A percentile compares a stretch with the other conserved stretches of the same genome.
Evolutionary conservation across 495 filamentous ascomycete species (phyloP).

Genomic region (Penicillium diatomitis): DNA sequence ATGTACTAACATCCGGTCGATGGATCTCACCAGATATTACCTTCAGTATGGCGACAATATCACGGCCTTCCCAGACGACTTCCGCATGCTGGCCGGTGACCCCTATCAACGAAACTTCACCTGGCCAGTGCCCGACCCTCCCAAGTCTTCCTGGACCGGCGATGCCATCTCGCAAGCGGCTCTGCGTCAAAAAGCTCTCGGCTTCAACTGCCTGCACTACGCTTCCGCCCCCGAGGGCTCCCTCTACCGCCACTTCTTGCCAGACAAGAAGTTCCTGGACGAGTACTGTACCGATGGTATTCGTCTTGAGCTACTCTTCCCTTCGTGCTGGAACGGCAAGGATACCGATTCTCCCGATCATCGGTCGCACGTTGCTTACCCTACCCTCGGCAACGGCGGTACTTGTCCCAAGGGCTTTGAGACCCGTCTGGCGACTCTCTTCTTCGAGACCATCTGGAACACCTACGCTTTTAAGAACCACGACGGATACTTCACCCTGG

Average conservation of each 20-base stretch:
- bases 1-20: too few species aligned
- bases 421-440: conserved; percentile 61
- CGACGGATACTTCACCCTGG: conserved; percentile 65
- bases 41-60: conserved; percentile 56
- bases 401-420: conserved; percentile 65
- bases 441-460: conserved; percentile 84
- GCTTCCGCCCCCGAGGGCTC: conserved; percentile 48
- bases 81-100: conserved; percentile 84
- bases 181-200: conserved; percentile 70
- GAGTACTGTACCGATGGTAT: conserved; percentile 67
- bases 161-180: conserved; percentile 53
- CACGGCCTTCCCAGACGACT: conserved; percentile 65
- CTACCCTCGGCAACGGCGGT: conserved; percentile 63
- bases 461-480: conserved; percentile 59
- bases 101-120: conserved; percentile 58
- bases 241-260: conserved; percentile 71
- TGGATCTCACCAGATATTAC: conserved; percentile 52
- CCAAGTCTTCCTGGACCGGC: conserved; percentile 57
- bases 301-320: conserved; percentile 80
- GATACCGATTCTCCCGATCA: conserved; percentile 53
- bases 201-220: conserved; percentile 91
- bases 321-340: conserved; percentile 82
- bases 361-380: conserved; percentile 69
- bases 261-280: conserved; percentile 70
- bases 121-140: conserved; percentile 60